A percentile compares a stretch with the other conserved stretches of the same genome.
phyloP scores from a whole-genome alignment of 164 flowering plant genomes.

The Echeveria elegans region DNA sequence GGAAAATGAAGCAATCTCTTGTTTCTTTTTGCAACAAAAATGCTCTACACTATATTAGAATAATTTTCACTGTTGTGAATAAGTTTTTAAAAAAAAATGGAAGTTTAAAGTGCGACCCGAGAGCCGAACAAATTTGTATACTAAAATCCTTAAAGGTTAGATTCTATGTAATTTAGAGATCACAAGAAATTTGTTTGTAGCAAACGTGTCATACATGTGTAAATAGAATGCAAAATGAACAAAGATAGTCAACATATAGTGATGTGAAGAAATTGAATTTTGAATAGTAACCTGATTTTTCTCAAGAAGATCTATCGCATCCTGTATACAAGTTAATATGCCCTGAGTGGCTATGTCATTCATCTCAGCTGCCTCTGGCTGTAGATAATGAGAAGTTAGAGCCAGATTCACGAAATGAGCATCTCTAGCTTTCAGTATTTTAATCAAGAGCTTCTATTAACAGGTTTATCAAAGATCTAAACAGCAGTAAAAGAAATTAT shows the following conservation, averaged over 20 bases:
- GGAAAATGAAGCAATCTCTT: neutral
- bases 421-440: neutral
- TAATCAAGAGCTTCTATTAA: neutral
- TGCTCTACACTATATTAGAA: neutral
- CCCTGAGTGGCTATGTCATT: conserved; percentile 80
- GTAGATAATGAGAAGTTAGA: conserved; percentile 13
- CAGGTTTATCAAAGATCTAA: neutral
- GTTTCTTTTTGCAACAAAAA: neutral
- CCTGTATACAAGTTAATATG: conserved; percentile 79
- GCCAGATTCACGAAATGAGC: neutral
- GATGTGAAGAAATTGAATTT: neutral
- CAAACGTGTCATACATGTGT: neutral
- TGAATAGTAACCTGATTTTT: conserved; percentile 48
- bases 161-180: too few species aligned
- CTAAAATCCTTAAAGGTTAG: neutral
- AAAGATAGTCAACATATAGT: neutral
- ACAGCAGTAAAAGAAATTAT: neutral
- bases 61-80: too few species aligned
- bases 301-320: conserved; percentile 73
- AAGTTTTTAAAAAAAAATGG: neutral
- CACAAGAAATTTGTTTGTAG: too few species aligned
- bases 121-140: neutral
- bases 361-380: conserved; percentile 80
- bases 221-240: neutral
- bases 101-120: neutral